phyloP scores from a whole-genome alignment of 306 rosid genomes.

The Gillenia trifoliata region DNA sequence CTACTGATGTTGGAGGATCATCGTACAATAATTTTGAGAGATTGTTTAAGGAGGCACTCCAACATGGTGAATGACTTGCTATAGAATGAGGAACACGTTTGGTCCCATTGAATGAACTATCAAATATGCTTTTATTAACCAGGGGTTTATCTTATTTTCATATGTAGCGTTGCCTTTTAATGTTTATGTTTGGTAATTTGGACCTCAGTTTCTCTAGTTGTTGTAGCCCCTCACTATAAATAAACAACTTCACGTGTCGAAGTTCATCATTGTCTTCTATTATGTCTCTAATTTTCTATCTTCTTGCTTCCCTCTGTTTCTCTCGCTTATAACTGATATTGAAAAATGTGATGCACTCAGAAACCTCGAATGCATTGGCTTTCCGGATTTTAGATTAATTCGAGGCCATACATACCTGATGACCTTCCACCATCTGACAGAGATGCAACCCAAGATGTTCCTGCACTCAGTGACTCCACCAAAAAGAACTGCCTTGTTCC shows the following conservation, averaged over 20 bases:
- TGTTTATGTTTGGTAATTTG: background rate
- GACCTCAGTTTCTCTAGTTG: background rate
- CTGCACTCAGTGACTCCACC: background rate
- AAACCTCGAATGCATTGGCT: background rate
- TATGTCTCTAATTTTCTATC: too few species aligned
- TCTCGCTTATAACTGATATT: too few species aligned
- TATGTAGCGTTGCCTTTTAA: background rate
- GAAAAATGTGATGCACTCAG: too few species aligned
- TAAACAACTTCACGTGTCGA: background rate
- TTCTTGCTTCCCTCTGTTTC: too few species aligned
- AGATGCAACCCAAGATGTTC: conserved; percentile 22
- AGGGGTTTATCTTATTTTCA: background rate
- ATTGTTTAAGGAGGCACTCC: conserved; percentile 33
- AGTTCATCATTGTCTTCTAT: too few species aligned
- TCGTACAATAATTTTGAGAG: conserved; percentile 31
- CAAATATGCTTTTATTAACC: background rate
- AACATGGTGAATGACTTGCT: background rate
- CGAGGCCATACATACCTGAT: conserved; percentile 23
- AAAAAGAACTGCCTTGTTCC: conserved; percentile 16
- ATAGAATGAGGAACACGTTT: background rate
- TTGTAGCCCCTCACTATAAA: background rate
- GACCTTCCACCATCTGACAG: conserved; percentile 15
- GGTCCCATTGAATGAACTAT: background rate
- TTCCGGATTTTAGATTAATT: conserved; percentile 18
- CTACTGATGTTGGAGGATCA: conserved; percentile 29